Evolutionary conservation across 2,329 filamentous ascomycete genomes (phyloP).

Genomic region (Alternaria sp.): DNA sequence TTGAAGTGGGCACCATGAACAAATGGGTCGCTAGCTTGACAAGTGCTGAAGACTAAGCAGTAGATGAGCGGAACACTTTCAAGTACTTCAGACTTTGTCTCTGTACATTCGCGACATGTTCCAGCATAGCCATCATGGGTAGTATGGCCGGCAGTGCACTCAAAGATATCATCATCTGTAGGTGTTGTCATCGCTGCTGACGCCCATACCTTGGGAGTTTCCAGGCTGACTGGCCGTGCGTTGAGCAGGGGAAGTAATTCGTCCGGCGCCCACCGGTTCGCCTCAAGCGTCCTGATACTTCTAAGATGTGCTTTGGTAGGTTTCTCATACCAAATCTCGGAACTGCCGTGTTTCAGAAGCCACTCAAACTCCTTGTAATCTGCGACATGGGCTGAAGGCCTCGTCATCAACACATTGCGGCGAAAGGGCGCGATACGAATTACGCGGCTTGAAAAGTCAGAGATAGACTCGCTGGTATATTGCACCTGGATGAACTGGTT

Average conservation of each 20-base stretch:
- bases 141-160: conserved; percentile 31
- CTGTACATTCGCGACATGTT: conserved; percentile 37
- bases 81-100: conserved; percentile 37
- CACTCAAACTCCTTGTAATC: conserved; percentile 43
- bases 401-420: conserved; percentile 35
- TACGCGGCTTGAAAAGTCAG: conserved; percentile 21
- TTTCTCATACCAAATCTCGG: conserved; percentile 44
- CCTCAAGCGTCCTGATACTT: conserved; percentile 16
- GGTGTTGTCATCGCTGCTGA: conserved; percentile 41
- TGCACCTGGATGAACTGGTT: conserved; percentile 29
- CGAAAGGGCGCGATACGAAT: conserved; percentile 34
- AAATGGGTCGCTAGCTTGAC: conserved; percentile 28
- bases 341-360: conserved; percentile 35
- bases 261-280: conserved; percentile 14
- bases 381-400: conserved; percentile 28
- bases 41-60: conserved; percentile 36
- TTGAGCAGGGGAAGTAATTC: conserved; percentile 24
- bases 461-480: conserved; percentile 29
- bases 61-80: conserved; percentile 35
- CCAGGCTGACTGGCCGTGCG: conserved; percentile 29
- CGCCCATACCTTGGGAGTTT: conserved; percentile 40
- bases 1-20: conserved; percentile 17
- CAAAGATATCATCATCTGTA: conserved; percentile 38
- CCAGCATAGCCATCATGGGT: conserved; percentile 20
- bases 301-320: conserved; percentile 24